Evolutionary conservation across 495 filamentous ascomycete species (phyloP).

Genomic region (Amniculicola lignicola): DNA sequence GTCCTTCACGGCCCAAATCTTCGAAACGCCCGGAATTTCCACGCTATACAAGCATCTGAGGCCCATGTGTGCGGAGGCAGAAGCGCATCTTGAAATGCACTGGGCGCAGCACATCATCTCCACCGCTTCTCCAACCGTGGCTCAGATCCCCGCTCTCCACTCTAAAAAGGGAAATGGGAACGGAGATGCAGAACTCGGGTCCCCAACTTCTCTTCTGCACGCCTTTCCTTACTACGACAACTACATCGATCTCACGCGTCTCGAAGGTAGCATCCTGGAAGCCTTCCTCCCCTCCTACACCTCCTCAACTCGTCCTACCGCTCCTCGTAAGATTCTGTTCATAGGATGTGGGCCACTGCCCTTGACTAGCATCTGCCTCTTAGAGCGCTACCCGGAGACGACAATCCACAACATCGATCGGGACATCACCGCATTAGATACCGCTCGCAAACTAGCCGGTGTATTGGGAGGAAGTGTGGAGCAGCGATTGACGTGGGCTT

Average conservation of each 20-base stretch:
- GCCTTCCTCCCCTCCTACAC: slow-evolving; percentile 20
- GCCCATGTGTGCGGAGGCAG: slow-evolving; percentile 42
- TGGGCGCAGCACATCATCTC: slow-evolving; percentile 40
- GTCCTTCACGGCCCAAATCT: slow-evolving; percentile 26
- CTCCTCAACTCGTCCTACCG: not conserved
- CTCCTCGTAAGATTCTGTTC: slow-evolving; percentile 35
- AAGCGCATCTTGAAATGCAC: slow-evolving; percentile 42
- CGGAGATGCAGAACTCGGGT: not conserved
- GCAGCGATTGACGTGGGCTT: slow-evolving; percentile 8
- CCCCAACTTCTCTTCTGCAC: slow-evolving; percentile 20
- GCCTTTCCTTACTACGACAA: slow-evolving; percentile 48
- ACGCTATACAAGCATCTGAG: slow-evolving; percentile 36
- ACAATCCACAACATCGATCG: slow-evolving; percentile 43
- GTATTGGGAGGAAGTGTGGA: slow-evolving; percentile 11
- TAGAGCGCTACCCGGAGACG: slow-evolving; percentile 12
- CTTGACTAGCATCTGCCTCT: slow-evolving; percentile 42
- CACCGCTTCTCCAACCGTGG: not conserved
- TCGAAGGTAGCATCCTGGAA: slow-evolving; percentile 43
- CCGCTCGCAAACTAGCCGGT: slow-evolving; percentile 28
- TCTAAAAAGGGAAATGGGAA: too few relatives aligned
- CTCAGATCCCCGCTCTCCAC: not conserved
- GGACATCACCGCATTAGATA: slow-evolving; percentile 36
- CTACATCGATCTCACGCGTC: slow-evolving; percentile 44
- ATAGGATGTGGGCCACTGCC: slow-evolving; percentile 49
- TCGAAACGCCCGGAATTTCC: slow-evolving; percentile 32